Base-by-base conservation (phyloP, 768 basidiomycete species). In the Tricholoma flavovirens region DNA sequence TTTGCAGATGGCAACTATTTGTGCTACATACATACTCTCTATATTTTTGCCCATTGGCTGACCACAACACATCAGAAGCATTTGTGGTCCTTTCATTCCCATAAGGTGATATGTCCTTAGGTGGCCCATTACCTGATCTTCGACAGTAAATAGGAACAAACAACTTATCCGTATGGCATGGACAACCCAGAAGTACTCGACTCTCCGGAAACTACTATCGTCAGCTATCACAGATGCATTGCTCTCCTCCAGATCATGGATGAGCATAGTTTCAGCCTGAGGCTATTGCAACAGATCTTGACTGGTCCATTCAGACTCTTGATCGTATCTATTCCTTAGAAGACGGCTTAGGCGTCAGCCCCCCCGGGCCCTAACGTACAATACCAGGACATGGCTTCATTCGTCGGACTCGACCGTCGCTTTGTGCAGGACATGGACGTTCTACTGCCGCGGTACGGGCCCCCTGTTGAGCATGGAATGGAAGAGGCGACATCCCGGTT, bases 391-490 rank as follows among this genome's bases (percentile, higher is more conserved):
- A 60, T 64, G 7, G 51, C 63, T 51, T 35, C 30, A 15, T 55
- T 60, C 22, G 63, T 64, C 45, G 63, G 56, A 43, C 63, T 62
- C 33, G 51, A 64, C 21, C 56, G 49, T 43, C n/a, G n/a, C n/a
- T n/a, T 42, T 2, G 17, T 42, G 17, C 6, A 19, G 7, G 40
- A 42, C 7, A 19, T 42, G n/a, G 40, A 42, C n/a, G 6, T 42
- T 17, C n/a, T 42, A 2, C n/a, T 42, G 3, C n/a, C n/a, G n/a
- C 40, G 19, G 40, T 42, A 42, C 19, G 40, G 40, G 40, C 17
- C n/a, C 19, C 3, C 9, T 3, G 40, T 42, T 42, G 17, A 19
- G n/a, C 17, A 19, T 42, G 3, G 19, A 42, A 42, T 3, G n/a
- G 40, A 42, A 8, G 40, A 42, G 17, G 40, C 40, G 17, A 42